Conservation (phyloP, 306 rosid species). For the Spatholobus suberectus region DNA sequence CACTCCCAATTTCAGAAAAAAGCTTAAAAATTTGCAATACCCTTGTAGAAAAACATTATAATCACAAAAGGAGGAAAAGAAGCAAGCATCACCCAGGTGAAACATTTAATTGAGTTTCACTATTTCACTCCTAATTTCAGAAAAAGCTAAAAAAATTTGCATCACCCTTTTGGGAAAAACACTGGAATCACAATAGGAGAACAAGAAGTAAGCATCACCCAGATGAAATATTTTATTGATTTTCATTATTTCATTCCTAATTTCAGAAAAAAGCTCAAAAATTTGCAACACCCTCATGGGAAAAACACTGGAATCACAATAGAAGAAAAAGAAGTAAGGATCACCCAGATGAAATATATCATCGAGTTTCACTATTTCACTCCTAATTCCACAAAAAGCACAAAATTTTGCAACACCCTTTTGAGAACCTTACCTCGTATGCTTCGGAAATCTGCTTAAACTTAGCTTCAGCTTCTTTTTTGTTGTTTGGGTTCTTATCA, state of each 20-base stretch:
- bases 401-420: not conserved
- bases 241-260: not conserved
- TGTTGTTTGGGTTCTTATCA: constrained; percentile 71
- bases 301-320: not conserved
- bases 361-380: not conserved
- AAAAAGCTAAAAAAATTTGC: not conserved
- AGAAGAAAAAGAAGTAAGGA: not conserved
- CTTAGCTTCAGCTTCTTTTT: constrained; percentile 74
- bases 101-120: not conserved
- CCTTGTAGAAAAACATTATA: not conserved
- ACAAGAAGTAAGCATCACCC: not conserved
- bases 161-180: not conserved
- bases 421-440: constrained; percentile 51
- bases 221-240: not conserved
- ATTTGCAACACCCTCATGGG: not conserved
- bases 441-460: constrained; percentile 80
- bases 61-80: not conserved
- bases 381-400: not conserved
- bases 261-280: not conserved
- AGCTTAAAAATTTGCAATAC: not conserved
- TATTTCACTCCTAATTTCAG: not conserved
- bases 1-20: not conserved
- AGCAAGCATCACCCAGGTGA: not conserved
- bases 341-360: not conserved
- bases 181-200: not conserved